phyloP scores from a whole-genome alignment of 371 early-diverging fungal genomes.

The Capillidium rhysosporum region DNA sequence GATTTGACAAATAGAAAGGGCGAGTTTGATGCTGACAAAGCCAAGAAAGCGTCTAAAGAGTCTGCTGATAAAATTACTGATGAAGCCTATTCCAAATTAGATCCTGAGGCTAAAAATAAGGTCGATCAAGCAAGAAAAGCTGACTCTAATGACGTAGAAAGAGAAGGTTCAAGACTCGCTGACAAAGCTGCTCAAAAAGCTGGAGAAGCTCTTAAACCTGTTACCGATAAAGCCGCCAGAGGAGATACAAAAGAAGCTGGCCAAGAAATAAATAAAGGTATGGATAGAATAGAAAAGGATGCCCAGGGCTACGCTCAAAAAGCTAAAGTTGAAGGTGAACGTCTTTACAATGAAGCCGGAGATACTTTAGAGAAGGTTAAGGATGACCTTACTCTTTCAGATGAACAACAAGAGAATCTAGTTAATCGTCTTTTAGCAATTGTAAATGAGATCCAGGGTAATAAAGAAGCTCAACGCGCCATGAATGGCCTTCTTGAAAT shows the following conservation, averaged over 20 bases:
- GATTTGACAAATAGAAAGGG: conserved; percentile 1
- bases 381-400: conserved; percentile 1
- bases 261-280: neutral
- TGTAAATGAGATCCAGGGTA: conserved; percentile 11
- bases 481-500: conserved; percentile 14
- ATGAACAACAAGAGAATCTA: conserved; percentile 9
- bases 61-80: neutral
- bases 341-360: conserved; percentile 10
- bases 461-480: conserved; percentile 16
- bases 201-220: conserved; percentile 5
- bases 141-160: neutral
- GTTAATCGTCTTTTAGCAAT: conserved; percentile 9
- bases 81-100: neutral
- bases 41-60: neutral
- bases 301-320: conserved; percentile 5
- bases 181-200: neutral
- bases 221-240: conserved; percentile 2
- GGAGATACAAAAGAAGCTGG: neutral
- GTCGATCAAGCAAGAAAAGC: conserved; percentile 1
- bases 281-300: neutral
- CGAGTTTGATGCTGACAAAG: conserved; percentile 3
- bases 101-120: neutral
- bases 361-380: conserved; percentile 5
- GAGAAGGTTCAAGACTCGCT: neutral
- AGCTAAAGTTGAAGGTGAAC: conserved; percentile 9